Evolutionary conservation across 2,329 filamentous ascomycete species (phyloP), one percentile per base, ranked within the genome.

Genomic region (Fusarium acutatum): DNA sequence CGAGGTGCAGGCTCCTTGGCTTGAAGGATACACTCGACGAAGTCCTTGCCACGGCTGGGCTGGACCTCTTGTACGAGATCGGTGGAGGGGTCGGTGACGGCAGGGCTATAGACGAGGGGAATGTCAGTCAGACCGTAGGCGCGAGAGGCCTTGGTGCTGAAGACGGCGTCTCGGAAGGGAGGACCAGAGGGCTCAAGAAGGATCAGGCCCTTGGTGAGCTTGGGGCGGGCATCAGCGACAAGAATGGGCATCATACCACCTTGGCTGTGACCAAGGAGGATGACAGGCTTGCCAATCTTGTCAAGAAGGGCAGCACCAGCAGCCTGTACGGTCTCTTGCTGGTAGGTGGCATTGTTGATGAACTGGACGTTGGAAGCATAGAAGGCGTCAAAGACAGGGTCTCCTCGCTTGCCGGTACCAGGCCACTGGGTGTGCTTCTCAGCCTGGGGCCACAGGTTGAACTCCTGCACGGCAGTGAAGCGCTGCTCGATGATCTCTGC

Each of bases 81-180:
- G 5, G 59, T 66, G 7, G 37, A 38, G 6, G 74, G 74, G 20
- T 76, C 61, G 1, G 60, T 60, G 30, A 76, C 82, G 1, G 82
- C 74, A 4, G 87, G 87, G 4, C 77, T 78, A 73, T 87, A 89
- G 1, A 81, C 83, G 24, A 90, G 62, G 1, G 85, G 83, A 26
- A 86, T 82, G 52, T 86, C 82, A 6, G 86, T 83, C 22, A 89
- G 72, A 9, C 87, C 88, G 72, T 82, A 89, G 6, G 80, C 72
- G 2, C 83, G 78, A 5, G 80, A 77, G 0, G 81, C 67, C 2
- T 67, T 75, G 26, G 74, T 81, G 43, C 49, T n/a, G 32, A 85
- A 81, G 47, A 82, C 75, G 9, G 79, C 80, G 8, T 87, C 83
- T 32, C 71, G 77, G 75, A 88, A 88, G 0, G 85, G 86, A 24